phyloP scores from a whole-genome alignment of 331 rosid genomes.

The Ulmus americana region DNA sequence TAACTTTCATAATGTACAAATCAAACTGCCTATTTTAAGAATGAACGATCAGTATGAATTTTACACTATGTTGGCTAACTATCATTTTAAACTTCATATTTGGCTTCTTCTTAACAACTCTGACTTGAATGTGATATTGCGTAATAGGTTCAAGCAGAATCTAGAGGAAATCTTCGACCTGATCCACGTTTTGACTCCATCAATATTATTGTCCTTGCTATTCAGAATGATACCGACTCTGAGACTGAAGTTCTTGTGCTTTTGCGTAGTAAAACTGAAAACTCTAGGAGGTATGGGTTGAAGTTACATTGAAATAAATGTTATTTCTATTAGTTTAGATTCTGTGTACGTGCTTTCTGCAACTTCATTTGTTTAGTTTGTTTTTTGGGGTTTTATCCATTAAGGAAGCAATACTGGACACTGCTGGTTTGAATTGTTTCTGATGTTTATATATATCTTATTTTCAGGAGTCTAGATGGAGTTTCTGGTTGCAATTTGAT shows the following conservation, averaged over 20 bases:
- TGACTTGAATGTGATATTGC: slow-evolving; percentile 26
- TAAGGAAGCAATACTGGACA: neutral
- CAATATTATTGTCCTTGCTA: slow-evolving; percentile 56
- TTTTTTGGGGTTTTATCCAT: neutral
- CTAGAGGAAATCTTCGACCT: slow-evolving; percentile 81
- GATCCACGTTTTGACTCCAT: slow-evolving; percentile 77
- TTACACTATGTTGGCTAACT: too few species aligned
- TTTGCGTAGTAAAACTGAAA: slow-evolving; percentile 38
- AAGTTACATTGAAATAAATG: neutral
- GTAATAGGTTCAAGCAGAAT: slow-evolving; percentile 70
- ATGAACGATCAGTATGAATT: too few species aligned
- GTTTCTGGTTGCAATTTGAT: slow-evolving; percentile 54
- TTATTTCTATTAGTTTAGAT: neutral
- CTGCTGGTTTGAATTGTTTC: slow-evolving; percentile 7
- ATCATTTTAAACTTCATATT: too few species aligned
- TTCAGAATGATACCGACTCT: slow-evolving; percentile 59
- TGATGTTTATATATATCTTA: slow-evolving; percentile 20
- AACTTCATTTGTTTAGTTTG: neutral
- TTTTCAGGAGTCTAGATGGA: slow-evolving; percentile 65
- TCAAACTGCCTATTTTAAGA: too few species aligned
- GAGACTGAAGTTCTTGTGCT: slow-evolving; percentile 56
- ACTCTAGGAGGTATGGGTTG: slow-evolving; percentile 51
- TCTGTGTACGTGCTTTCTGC: neutral
- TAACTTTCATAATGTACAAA: too few species aligned
- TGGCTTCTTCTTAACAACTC: too few species aligned